A percentile compares a stretch with the other conserved stretches of the same genome.
Evolutionary conservation across 116 monocot genomes (phyloP).

Genomic region (Cymodocea nodosa): DNA sequence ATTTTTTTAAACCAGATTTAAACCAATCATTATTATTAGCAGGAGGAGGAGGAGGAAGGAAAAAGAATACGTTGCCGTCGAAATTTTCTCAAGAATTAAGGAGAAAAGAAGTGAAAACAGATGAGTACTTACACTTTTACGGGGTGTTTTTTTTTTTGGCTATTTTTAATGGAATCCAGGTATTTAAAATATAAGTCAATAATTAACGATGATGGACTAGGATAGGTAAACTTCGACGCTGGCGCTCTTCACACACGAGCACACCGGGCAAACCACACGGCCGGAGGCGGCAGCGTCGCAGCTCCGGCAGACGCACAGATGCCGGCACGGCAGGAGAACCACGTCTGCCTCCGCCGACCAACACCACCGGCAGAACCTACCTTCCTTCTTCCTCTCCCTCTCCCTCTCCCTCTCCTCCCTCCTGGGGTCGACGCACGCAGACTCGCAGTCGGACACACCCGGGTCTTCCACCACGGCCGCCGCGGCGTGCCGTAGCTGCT

Average conservation of each 20-base stretch:
- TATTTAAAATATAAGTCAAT: too few species aligned
- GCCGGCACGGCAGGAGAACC: conserved; percentile 45
- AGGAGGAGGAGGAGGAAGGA: too few species aligned
- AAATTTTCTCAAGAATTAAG: too few species aligned
- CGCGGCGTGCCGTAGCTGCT: conserved; percentile 8
- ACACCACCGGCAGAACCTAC: not conserved
- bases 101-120: too few species aligned
- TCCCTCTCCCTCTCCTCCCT: conserved; percentile 8
- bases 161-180: too few species aligned
- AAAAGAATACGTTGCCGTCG: too few species aligned
- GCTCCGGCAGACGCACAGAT: conserved; percentile 37
- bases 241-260: conserved; percentile 33
- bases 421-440: conserved; percentile 24
- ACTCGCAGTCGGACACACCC: conserved; percentile 14
- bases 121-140: too few species aligned
- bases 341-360: conserved; percentile 17
- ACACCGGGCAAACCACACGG: conserved; percentile 37
- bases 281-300: conserved; percentile 19
- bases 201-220: conserved; percentile 1
- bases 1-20: too few species aligned
- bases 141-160: too few species aligned
- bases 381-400: not conserved
- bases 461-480: conserved; percentile 5
- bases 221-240: conserved; percentile 31
- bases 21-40: too few species aligned